A percentile compares a stretch with the other conserved stretches of the same genome.
Evolutionary conservation across 1,139 yeast species (phyloP).

Genomic region (Protomyces inouyei): DNA sequence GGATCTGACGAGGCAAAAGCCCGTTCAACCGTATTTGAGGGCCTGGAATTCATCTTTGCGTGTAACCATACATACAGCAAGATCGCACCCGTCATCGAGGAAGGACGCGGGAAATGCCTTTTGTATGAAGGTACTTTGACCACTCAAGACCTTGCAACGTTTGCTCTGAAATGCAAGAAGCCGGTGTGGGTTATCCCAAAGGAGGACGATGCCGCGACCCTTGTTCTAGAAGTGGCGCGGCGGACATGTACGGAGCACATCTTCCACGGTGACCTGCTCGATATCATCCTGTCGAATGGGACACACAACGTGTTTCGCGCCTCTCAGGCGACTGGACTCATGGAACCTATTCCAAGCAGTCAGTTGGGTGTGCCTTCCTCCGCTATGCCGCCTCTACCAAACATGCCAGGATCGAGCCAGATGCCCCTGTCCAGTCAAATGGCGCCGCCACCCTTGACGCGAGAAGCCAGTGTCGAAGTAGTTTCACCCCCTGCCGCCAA

Average conservation of each 20-base stretch:
- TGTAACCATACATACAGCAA: slow-evolving; percentile 2
- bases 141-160: background rate
- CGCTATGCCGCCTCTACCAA: background rate
- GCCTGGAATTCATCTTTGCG: slow-evolving; percentile 16
- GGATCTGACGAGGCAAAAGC: background rate
- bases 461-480: background rate
- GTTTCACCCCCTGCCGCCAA: background rate
- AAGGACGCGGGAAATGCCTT: slow-evolving; percentile 11
- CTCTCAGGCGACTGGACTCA: background rate
- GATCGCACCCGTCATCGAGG: slow-evolving; percentile 4
- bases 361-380: background rate
- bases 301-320: slow-evolving; percentile 3
- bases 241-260: background rate
- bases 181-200: slow-evolving; percentile 22
- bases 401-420: background rate
- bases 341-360: background rate
- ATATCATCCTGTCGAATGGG: slow-evolving; percentile 12
- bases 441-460: background rate
- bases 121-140: slow-evolving; percentile 4
- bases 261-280: slow-evolving; percentile 1
- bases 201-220: background rate
- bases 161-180: background rate
- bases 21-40: background rate
- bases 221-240: background rate
- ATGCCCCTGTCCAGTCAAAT: background rate